These are phyloP conservation scores for Rhododendron henanense DNA, from an alignment of 148 eudicot species.

Conservation along the genomic window DNA sequence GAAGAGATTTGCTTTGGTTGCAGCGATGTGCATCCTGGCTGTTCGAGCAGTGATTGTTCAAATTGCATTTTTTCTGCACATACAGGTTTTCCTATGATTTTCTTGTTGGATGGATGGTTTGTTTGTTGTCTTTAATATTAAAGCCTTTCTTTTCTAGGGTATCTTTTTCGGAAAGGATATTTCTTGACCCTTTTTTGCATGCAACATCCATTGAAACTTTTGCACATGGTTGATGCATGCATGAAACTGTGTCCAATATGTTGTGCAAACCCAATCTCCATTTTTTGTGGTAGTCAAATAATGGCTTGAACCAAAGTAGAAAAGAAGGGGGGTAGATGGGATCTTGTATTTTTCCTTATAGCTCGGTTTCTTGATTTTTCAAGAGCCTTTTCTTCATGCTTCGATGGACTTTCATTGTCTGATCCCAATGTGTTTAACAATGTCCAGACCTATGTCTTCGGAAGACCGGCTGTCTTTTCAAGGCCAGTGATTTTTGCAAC, in stretches of 20 bases:
- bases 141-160: not conserved
- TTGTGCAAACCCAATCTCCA: not conserved
- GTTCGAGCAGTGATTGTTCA: constrained; percentile 96
- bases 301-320: no score
- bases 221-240: not conserved
- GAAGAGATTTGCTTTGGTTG: constrained; percentile 93
- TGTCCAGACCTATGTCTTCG: constrained; percentile 71
- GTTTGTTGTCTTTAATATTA: not conserved
- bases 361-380: not conserved
- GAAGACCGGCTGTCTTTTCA: constrained; percentile 71
- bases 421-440: constrained; percentile 2
- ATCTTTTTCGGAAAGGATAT: not conserved
- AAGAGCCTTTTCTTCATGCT: not conserved
- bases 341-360: not conserved
- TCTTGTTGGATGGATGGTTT: not conserved
- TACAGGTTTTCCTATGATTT: constrained; percentile 55
- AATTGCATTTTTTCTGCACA: constrained; percentile 87
- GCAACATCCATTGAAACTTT: not conserved
- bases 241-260: not conserved
- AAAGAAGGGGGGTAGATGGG: not conserved
- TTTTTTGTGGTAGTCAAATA: not conserved
- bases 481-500: constrained; percentile 91
- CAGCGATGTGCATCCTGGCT: constrained; percentile 95
- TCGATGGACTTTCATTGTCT: constrained; percentile 5
- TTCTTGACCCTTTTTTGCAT: not conserved